phyloP scores from a whole-genome alignment of 176 grass and related monocot genomes.

The Aegilops longissima region DNA sequence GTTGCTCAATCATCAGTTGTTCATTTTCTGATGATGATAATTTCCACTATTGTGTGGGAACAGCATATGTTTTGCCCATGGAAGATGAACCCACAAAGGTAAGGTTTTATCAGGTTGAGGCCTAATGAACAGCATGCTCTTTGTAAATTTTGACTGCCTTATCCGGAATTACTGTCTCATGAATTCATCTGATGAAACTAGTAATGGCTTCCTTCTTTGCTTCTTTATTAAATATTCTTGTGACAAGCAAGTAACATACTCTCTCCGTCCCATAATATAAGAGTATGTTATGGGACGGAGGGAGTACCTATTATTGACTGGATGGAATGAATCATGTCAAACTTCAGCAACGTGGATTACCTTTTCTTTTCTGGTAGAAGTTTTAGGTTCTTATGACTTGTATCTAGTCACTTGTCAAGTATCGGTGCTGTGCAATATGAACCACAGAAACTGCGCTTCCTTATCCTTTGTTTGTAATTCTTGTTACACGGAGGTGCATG shows the following conservation, averaged over 20 bases:
- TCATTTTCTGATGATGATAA: too few relatives aligned
- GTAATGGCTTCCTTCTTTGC: neutral
- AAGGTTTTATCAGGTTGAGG: neutral
- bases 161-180: neutral
- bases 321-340: neutral
- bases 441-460: neutral
- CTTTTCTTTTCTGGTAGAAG: neutral
- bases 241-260: neutral
- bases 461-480: neutral
- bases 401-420: neutral
- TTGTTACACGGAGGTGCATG: too few relatives aligned
- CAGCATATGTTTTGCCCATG: too few relatives aligned
- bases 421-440: neutral
- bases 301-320: neutral
- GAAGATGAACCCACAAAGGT: too few relatives aligned
- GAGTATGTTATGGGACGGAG: too few relatives aligned
- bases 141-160: slow-evolving; percentile 12
- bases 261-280: too few relatives aligned
- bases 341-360: neutral
- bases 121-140: neutral
- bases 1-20: too few relatives aligned
- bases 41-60: too few relatives aligned
- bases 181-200: neutral
- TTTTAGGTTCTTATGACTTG: neutral
- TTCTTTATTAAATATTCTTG: neutral